Conservation (phyloP, 129 eudicot species). For the Calendula officinalis region DNA sequence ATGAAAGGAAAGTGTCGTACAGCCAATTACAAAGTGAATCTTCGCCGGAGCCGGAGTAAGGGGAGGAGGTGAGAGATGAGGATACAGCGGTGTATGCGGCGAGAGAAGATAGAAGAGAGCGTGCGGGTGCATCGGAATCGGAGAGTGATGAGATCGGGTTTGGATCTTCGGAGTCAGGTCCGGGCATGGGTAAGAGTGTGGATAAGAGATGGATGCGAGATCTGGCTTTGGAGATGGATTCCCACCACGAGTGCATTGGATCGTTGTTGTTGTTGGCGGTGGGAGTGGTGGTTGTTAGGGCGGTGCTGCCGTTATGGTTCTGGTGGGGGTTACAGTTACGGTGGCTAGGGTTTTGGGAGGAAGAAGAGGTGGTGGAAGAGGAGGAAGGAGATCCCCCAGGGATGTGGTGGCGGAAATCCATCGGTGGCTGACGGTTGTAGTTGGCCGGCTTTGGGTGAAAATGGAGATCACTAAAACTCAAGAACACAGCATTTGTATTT, state of each 20-base stretch:
- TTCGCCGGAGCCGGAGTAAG: conserved; percentile 65
- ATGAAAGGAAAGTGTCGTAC: conserved; percentile 75
- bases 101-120: conserved; percentile 67
- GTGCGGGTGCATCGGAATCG: conserved; percentile 88
- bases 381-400: conserved; percentile 66
- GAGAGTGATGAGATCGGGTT: conserved; percentile 68
- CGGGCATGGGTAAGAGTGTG: conserved; percentile 50
- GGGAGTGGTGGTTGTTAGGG: conserved; percentile 19
- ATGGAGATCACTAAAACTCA: conserved; percentile 14
- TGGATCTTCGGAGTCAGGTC: conserved; percentile 12
- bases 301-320: conserved; percentile 28
- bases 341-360: conserved; percentile 33
- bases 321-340: conserved; percentile 21
- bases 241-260: conserved; percentile 98
- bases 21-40: conserved; percentile 89
- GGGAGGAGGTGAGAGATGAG: conserved; percentile 46
- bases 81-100: conserved; percentile 66
- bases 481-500: background rate
- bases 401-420: conserved; percentile 44
- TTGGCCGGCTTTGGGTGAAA: conserved; percentile 21
- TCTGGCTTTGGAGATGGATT: conserved; percentile 91
- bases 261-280: conserved; percentile 38
- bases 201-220: conserved; percentile 69
- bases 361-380: conserved; percentile 52
- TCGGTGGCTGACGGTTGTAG: conserved; percentile 21